Evolutionary conservation across 1,284 basidiomycete species (phyloP).

Genomic region (Tilletia caries): DNA sequence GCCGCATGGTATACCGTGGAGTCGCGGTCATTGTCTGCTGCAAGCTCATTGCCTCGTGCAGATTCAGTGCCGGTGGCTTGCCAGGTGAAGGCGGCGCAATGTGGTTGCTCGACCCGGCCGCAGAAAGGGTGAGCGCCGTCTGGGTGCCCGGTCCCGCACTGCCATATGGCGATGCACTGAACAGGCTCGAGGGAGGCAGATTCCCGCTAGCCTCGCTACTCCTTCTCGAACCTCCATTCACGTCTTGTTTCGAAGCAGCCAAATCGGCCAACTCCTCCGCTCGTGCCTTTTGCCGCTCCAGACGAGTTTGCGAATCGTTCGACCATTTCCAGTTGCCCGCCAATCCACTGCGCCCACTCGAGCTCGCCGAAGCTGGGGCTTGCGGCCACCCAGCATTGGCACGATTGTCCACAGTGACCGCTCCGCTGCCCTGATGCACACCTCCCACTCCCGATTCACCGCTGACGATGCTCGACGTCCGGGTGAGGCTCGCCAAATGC

Average conservation of each 20-base stretch:
- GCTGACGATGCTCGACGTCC: background rate
- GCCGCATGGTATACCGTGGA: background rate
- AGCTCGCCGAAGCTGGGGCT: background rate
- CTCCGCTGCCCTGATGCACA: background rate
- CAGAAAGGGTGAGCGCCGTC: background rate
- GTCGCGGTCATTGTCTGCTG: background rate
- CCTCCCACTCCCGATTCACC: background rate
- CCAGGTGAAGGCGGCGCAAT: background rate
- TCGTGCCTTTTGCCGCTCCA: conserved; percentile 1
- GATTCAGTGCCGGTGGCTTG: background rate
- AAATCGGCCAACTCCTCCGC: background rate
- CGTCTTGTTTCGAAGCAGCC: background rate
- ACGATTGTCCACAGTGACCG: too few relatives aligned
- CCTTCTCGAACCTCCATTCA: background rate
- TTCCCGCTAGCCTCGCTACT: background rate
- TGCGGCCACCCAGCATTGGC: background rate
- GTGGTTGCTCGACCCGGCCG: background rate
- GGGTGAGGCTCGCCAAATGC: background rate
- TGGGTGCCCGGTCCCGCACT: background rate
- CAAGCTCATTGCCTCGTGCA: background rate
- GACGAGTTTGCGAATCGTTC: background rate
- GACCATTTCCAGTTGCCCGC: background rate
- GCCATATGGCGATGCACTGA: background rate
- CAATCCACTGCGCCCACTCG: background rate
- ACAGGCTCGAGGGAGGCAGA: background rate